Evolutionary conservation across 2,329 filamentous ascomycete genomes (phyloP), one percentile per base, ranked within the genome.

Genomic region (Venturia oleaginea): DNA sequence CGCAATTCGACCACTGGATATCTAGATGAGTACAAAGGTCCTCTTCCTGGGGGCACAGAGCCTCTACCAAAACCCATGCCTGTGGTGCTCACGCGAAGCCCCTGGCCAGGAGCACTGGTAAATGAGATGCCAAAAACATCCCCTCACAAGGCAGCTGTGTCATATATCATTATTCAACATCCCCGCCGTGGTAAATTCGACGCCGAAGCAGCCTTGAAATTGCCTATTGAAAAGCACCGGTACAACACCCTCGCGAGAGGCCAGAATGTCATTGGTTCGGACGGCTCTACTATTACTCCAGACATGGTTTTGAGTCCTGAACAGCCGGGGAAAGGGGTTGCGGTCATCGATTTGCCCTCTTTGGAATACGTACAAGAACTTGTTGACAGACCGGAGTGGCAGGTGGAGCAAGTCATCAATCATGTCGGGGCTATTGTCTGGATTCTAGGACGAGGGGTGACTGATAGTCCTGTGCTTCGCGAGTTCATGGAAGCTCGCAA

Each of bases 91-190:
- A 85, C 91, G 5, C 84, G 90, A 17, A 83, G 84, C 68, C 90
- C 91, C 1, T 96, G 91, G 91, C 91, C 91, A 13, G 89, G 84
- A 19, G 84, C 88, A 4, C 75, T 81, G 64, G 77, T 92, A 13
- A 73, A 82, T 19, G 76, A 74, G 17, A 80, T 97, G 2, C 94
- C 94, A 0, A 80, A 80, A 0, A 90, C 90, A 0, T 77, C 79
- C 24, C 88, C 87, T 5, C 84, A 84, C 0, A 78, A 79, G 34
- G 85, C 87, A 59, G 87, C 91, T 6, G 79, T 97, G 69, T 96
- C 89, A 65, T 99, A 99, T 75, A 87, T 99, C 65, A 83, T 96
- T 72, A 90, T 91, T 69, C 86, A 85, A 63, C 85, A 91, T 67
- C 80, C 86, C 43, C 83, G 88, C 63, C 85, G 94, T 63, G 94